These are phyloP conservation scores for Yamagishiella unicocca DNA, from an alignment of 139 green algal species.

Conservation along the genomic window DNA sequence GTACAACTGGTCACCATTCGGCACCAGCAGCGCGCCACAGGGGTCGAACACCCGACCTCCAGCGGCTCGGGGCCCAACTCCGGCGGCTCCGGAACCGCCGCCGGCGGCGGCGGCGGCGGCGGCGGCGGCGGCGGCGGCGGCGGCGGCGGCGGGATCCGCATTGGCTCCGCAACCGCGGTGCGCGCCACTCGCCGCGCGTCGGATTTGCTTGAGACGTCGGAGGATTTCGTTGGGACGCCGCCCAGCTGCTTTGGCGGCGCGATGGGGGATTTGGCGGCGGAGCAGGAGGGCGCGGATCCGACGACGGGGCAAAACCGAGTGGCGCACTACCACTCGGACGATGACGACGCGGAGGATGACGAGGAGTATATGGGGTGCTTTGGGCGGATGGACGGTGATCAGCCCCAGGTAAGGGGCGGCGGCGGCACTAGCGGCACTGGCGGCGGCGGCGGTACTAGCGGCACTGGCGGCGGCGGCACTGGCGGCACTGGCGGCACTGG, in stretches of 20 bases:
- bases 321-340: too few species aligned
- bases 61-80: background rate
- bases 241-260: constrained; percentile 11
- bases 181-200: background rate
- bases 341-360: too few species aligned
- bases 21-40: background rate
- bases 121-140: background rate
- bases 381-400: too few species aligned
- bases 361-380: too few species aligned
- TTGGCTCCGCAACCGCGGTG: background rate
- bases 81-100: background rate
- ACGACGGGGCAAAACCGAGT: too few species aligned
- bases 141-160: background rate
- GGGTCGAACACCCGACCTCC: too few species aligned
- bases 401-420: too few species aligned
- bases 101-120: background rate
- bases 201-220: background rate
- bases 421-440: too few species aligned
- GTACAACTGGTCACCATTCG: constrained; percentile 9
- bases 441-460: too few species aligned
- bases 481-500: too few species aligned
- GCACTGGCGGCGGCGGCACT: too few species aligned
- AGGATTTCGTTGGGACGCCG: constrained; percentile 30
- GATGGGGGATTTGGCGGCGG: background rate
- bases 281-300: too few species aligned